Evolutionary conservation across 2,329 filamentous ascomycete species (phyloP).

Genomic region (Cryphonectria radicalis): DNA sequence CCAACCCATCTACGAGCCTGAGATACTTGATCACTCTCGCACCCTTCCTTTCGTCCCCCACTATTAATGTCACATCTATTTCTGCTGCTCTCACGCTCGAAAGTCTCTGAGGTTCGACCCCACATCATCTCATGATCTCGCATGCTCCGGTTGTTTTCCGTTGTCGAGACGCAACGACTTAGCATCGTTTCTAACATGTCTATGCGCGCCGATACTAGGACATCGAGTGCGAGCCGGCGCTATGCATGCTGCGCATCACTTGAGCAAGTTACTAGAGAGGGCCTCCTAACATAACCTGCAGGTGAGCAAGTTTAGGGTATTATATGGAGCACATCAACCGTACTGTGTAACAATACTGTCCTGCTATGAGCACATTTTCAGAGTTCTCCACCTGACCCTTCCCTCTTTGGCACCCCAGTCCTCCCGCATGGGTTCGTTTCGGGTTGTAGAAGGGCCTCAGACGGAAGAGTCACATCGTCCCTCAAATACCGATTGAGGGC

Average conservation of each 20-base stretch:
- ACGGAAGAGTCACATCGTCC: neutral
- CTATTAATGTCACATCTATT: neutral
- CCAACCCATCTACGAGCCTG: too few relatives aligned
- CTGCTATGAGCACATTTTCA: neutral
- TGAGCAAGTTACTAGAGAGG: neutral
- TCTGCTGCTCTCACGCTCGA: neutral
- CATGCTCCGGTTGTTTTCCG: neutral
- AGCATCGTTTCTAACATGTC: neutral
- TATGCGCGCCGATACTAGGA: neutral
- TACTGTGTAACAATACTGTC: constrained; percentile 13
- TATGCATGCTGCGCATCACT: neutral
- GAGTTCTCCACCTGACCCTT: neutral
- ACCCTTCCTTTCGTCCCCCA: too few relatives aligned
- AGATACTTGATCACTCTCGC: too few relatives aligned
- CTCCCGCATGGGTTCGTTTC: neutral
- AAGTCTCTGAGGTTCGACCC: neutral
- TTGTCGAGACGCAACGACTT: neutral
- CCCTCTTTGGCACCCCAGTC: neutral
- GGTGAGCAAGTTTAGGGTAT: constrained; percentile 6
- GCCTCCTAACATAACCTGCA: neutral
- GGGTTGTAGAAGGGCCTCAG: neutral
- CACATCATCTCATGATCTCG: neutral
- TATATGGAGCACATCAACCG: neutral
- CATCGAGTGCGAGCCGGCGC: neutral
- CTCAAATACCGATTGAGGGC: neutral